Conservation (phyloP, 805 yeast species). For the Spathaspora passalidarum region DNA sequence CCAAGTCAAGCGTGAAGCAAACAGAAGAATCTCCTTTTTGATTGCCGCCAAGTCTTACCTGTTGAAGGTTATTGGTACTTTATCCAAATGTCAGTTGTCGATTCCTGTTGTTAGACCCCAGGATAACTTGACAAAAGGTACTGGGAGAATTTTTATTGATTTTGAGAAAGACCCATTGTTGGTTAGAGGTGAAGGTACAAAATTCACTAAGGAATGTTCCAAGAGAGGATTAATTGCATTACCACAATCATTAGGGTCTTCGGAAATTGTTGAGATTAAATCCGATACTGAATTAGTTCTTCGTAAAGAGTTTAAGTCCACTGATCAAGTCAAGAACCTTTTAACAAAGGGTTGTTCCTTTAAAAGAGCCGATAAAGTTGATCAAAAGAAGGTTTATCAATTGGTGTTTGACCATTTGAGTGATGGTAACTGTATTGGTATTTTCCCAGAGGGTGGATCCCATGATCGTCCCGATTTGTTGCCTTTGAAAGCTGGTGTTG, state of each 20-base stretch:
- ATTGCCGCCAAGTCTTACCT: conserved; percentile 80
- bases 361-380: conserved; percentile 78
- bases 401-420: conserved; percentile 82
- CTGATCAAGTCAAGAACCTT: conserved; percentile 39
- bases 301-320: conserved; percentile 65
- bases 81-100: conserved; percentile 73
- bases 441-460: conserved; percentile 98
- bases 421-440: conserved; percentile 80
- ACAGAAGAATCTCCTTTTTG: conserved; percentile 72
- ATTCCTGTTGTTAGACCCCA: conserved; percentile 94
- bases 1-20: conserved; percentile 65
- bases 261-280: conserved; percentile 62
- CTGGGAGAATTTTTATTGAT: conserved; percentile 62
- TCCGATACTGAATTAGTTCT: conserved; percentile 70
- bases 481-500: conserved; percentile 96
- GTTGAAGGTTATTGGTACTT: conserved; percentile 64
- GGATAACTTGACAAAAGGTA: conserved; percentile 68
- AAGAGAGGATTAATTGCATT: conserved; percentile 69
- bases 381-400: conserved; percentile 81
- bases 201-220: conserved; percentile 61
- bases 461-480: conserved; percentile 90
- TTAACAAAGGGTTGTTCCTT: conserved; percentile 53
- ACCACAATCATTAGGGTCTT: conserved; percentile 74
- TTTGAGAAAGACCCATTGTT: conserved; percentile 48
- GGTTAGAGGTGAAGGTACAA: conserved; percentile 64